Evolutionary conservation across 2,329 filamentous ascomycete species (phyloP), one percentile per base, ranked within the genome.

Genomic region (Talaromyces sp.): DNA sequence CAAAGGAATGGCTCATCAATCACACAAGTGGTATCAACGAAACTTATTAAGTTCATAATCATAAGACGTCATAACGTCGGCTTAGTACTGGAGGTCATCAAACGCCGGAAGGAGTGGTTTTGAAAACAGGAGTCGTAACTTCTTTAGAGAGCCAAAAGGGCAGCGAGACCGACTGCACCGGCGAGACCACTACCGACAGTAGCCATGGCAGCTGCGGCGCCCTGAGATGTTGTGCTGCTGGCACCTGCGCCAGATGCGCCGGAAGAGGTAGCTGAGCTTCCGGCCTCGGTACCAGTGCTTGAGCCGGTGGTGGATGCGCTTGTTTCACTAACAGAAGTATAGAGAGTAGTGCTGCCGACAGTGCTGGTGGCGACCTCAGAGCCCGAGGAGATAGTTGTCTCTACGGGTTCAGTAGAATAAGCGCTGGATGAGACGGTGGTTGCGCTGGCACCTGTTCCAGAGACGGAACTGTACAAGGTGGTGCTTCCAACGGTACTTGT

Each of bases 141-240:
- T 35, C 5, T 55, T 73, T 76, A 80, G 67, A 79, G 69, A 31
- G 75, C 68, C 61, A 80, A 67, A 60, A 80, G 66, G 61, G 77
- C 79, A 61, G 75, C 76, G 37, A 81, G 67, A 65, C 78, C 79
- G 39, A 78, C 71, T 54, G 73, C 70, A 60, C 78, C 79, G 35
- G 72, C 70, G 66, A 71, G 72, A 63, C 72, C 73, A 46, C 66
- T 71, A 59, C 72, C 70, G 44, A 71, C 60, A 23, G 71, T 71
- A 44, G 73, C 68, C 63, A 72, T 71, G 58, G 70, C 67, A 64
- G 69, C 67, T 61, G 74, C 71, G 62, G 69, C 74, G 35, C 16
- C 62, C 18, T 46, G 56, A n/a, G 67, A 66, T 40, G 67, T 62
- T 33, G 56, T 63, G 28, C 57, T 60, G 57, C 64, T 66, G 31